Conservation (phyloP, 2,329 filamentous ascomycete genomes). For the Juglanconis sp. region DNA sequence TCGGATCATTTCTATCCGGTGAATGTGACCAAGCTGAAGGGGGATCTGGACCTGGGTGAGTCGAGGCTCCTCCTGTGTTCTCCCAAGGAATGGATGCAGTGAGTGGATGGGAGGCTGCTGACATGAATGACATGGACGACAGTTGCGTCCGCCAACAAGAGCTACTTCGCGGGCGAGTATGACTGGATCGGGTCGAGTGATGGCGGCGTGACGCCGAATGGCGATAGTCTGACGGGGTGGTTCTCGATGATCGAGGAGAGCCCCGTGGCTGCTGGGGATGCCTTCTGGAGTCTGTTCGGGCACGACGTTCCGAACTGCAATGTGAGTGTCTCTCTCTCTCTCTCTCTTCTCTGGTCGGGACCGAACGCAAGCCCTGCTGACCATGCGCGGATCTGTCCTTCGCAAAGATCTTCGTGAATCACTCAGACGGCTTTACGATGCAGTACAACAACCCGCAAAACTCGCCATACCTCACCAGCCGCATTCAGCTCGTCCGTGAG, state of each 20-base stretch:
- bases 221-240: constrained; percentile 35
- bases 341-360: neutral
- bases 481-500: constrained; percentile 40
- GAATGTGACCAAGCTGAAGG: constrained; percentile 35
- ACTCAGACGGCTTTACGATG: constrained; percentile 42
- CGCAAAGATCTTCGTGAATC: constrained; percentile 38
- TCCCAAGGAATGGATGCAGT: too few relatives aligned
- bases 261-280: constrained; percentile 36
- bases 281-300: constrained; percentile 46
- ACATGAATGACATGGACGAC: neutral
- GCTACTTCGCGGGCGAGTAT: constrained; percentile 46
- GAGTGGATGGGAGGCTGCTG: neutral
- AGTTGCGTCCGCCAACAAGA: constrained; percentile 36
- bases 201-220: constrained; percentile 19
- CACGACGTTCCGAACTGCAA: constrained; percentile 42
- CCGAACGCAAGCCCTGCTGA: neutral
- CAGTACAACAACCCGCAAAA: constrained; percentile 44
- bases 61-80: neutral
- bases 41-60: constrained; percentile 27
- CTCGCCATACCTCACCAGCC: constrained; percentile 31
- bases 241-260: constrained; percentile 37
- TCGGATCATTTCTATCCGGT: constrained; percentile 47
- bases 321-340: constrained; percentile 24
- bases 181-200: constrained; percentile 37
- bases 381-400: neutral